Conservation (phyloP, 371 early-diverging fungal species). For the Circinella umbellata region DNA sequence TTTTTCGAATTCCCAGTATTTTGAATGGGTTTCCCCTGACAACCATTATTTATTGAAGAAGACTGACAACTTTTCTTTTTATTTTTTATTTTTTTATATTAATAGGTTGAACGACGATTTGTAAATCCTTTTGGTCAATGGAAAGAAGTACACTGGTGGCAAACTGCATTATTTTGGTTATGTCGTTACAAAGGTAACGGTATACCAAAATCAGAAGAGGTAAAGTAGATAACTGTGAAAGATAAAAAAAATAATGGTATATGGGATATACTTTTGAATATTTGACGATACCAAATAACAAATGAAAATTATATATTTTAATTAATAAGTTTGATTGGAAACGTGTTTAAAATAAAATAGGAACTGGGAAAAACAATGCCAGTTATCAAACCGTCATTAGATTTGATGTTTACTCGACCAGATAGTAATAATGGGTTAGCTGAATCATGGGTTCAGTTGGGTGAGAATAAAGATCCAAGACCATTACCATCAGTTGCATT, state of each 20-base stretch:
- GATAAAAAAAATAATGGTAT: no score
- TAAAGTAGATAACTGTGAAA: neutral
- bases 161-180: constrained; percentile 54
- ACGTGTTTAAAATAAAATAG: neutral
- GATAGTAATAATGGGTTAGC: constrained; percentile 12
- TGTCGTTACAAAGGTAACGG: constrained; percentile 51
- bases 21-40: no score
- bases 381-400: constrained; percentile 48
- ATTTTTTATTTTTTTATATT: neutral
- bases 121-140: constrained; percentile 71
- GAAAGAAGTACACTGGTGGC: constrained; percentile 47
- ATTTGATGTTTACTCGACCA: constrained; percentile 25
- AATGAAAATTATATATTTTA: no score
- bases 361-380: constrained; percentile 49
- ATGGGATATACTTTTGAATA: no score
- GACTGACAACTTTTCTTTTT: constrained; percentile 6
- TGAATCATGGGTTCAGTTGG: constrained; percentile 26
- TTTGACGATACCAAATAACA: no score
- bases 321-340: no score
- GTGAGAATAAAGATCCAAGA: neutral
- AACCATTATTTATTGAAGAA: no score
- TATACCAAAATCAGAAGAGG: constrained; percentile 41
- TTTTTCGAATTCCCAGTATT: neutral
- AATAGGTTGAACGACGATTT: constrained; percentile 55
- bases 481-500: constrained; percentile 38